Evolutionary conservation across 306 rosid species (phyloP).

Genomic region (Ormosia semicastrata): DNA sequence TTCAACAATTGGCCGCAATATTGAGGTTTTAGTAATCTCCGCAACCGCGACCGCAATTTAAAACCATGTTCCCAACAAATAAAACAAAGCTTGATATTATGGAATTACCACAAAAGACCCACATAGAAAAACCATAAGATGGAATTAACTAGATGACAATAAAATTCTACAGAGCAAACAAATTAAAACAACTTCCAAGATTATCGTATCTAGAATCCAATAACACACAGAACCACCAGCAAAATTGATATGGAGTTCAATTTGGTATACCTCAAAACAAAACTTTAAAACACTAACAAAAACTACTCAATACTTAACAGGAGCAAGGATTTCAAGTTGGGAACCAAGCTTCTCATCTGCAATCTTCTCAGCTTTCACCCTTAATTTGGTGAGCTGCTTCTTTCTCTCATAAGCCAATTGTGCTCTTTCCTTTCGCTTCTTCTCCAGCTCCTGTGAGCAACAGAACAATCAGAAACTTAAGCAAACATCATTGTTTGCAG

Average conservation of each 20-base stretch:
- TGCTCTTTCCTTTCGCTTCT: slow-evolving; percentile 66
- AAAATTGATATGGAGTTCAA: slow-evolving; percentile 29
- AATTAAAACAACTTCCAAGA: slow-evolving; percentile 2
- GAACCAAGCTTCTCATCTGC: slow-evolving; percentile 62
- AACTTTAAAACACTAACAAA: slow-evolving; percentile 20
- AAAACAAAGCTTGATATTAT: not conserved
- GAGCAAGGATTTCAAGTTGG: slow-evolving; percentile 53
- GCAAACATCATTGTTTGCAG: not conserved
- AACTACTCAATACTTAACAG: slow-evolving; percentile 47
- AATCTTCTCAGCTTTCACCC: slow-evolving; percentile 48
- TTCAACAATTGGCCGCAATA: no score
- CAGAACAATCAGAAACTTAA: not conserved
- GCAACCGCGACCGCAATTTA: no score
- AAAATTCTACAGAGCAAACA: not conserved
- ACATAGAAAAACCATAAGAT: not conserved
- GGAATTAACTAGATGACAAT: not conserved
- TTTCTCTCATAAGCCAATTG: slow-evolving; percentile 52
- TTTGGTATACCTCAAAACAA: slow-evolving; percentile 21
- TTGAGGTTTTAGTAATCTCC: no score
- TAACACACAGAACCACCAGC: not conserved
- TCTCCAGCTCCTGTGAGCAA: slow-evolving; percentile 50
- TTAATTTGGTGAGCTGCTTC: slow-evolving; percentile 54
- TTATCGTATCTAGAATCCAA: slow-evolving; percentile 4
- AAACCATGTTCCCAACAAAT: not conserved
- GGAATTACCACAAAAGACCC: not conserved